Conservation (phyloP, 2,329 filamentous ascomycete genomes). For the Colletotrichum abscissum region DNA sequence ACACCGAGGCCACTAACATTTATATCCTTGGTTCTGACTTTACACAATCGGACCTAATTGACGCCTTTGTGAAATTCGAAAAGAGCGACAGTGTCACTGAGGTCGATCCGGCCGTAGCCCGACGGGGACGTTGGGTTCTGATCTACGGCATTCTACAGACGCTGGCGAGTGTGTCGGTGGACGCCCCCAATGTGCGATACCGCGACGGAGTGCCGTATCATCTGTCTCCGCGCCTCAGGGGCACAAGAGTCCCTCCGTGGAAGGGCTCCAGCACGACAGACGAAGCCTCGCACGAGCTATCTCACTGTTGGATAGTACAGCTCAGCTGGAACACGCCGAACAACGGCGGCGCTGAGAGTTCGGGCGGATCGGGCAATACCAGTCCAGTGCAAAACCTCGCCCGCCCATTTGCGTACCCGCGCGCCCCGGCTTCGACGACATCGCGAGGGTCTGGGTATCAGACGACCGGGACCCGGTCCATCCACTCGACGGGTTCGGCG, state of each 20-base stretch:
- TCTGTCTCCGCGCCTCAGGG: slow-evolving; percentile 64
- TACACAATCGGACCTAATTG: slow-evolving; percentile 64
- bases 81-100: slow-evolving; percentile 62
- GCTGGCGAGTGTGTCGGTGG: slow-evolving; percentile 68
- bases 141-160: slow-evolving; percentile 71
- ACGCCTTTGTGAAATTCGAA: slow-evolving; percentile 67
- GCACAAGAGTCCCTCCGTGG: slow-evolving; percentile 66
- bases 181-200: slow-evolving; percentile 64
- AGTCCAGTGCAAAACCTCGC: slow-evolving; percentile 36
- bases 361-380: slow-evolving; percentile 38
- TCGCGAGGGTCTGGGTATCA: slow-evolving; percentile 33
- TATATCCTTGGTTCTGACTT: slow-evolving; percentile 65
- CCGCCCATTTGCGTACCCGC: slow-evolving; percentile 39
- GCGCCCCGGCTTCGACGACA: slow-evolving; percentile 39
- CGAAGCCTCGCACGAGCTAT: slow-evolving; percentile 60
- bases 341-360: slow-evolving; percentile 43
- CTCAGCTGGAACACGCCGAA: slow-evolving; percentile 50
- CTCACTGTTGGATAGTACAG: slow-evolving; percentile 62
- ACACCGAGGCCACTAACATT: slow-evolving; percentile 70
- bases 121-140: slow-evolving; percentile 70
- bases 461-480: slow-evolving; percentile 39
- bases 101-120: slow-evolving; percentile 64
- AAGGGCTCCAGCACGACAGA: slow-evolving; percentile 46
- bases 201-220: slow-evolving; percentile 67
- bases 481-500: slow-evolving; percentile 36